Base-by-base conservation (phyloP, 129 eudicot genomes). In the Solidago caesia region DNA sequence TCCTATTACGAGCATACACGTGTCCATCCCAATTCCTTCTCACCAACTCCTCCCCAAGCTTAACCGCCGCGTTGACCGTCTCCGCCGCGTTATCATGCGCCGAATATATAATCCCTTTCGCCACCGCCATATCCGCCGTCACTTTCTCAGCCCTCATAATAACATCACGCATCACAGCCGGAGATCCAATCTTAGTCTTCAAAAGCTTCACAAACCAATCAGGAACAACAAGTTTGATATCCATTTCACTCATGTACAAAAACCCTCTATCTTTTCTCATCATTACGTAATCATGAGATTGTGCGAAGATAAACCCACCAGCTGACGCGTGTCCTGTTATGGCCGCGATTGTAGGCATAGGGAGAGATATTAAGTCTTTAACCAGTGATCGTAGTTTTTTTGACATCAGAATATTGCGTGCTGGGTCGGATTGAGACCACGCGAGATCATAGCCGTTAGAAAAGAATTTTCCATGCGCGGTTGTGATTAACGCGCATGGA, bases 261-360 rank as follows among this genome's bases (percentile, higher is more conserved):
- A 84, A 81, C 43, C 97, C 97, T 56, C 89, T 66, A 45, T 89
- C 97, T 53, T 73, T 87, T 4, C 91, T 67, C 97, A 92, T 92
- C 49, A 87, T 64, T 11, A 89, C 68, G 72, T 92, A 92, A 69
- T 92, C 96, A 45, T 92, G 97, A 43, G 86, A 53, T 11, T 85
- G 83, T 15, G 91, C 96, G 25, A 92, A 74, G 12, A 82, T 81
- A 60, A 85, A 75, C 0, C 97, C 92, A 42, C 79, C 80, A 48
- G 91, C 93, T 3, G 89, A 75, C 49, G 93, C 93, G 86, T 87
- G 93, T 79, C 97, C 93, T 61, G 86, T 64, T 41, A 92, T 86
- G 79, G 96, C 97, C 57, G 96, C 96, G 46, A 92, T 87, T 1
- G 97, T 92, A 2, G 97, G 96, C 91, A 92, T 89, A 10, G 93